These are phyloP conservation scores for Aspergillus transmontanensis DNA, from an alignment of 2,329 filamentous ascomycete genomes.

Conservation along the genomic window DNA sequence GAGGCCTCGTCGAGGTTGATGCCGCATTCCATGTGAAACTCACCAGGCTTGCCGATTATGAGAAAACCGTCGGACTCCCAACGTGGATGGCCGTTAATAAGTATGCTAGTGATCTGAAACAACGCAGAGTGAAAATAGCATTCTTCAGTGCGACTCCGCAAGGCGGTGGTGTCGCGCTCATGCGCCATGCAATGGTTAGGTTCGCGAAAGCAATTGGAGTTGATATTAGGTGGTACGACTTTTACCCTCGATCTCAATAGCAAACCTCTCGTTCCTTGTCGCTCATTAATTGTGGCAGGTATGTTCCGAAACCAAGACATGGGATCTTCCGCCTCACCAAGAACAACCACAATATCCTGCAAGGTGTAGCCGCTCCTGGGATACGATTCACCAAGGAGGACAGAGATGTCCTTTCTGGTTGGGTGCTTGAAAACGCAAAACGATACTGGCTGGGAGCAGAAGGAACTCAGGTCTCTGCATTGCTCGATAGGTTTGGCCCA, in stretches of 20 bases:
- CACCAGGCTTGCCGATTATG: slow-evolving; percentile 57
- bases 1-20: slow-evolving; percentile 68
- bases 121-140: slow-evolving; percentile 65
- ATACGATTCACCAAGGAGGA: slow-evolving; percentile 64
- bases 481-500: slow-evolving; percentile 58
- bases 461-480: too few species aligned
- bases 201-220: slow-evolving; percentile 67
- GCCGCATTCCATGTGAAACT: slow-evolving; percentile 62
- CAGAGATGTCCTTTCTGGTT: slow-evolving; percentile 62
- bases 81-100: slow-evolving; percentile 67
- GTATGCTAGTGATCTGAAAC: slow-evolving; percentile 63
- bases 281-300: slow-evolving; percentile 39
- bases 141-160: slow-evolving; percentile 78
- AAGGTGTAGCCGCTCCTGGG: slow-evolving; percentile 68
- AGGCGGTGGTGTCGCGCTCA: slow-evolving; percentile 73
- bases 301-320: slow-evolving; percentile 73
- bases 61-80: slow-evolving; percentile 56
- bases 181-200: slow-evolving; percentile 73
- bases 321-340: slow-evolving; percentile 79
- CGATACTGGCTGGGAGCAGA: slow-evolving; percentile 65
- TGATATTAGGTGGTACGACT: slow-evolving; percentile 68
- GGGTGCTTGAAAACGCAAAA: slow-evolving; percentile 70
- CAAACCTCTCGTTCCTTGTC: too few species aligned
- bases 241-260: background rate
- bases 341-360: slow-evolving; percentile 81